These are phyloP conservation scores for Pichia cabralensis DNA, from an alignment of 805 yeast genomes.

Conservation along the genomic window DNA sequence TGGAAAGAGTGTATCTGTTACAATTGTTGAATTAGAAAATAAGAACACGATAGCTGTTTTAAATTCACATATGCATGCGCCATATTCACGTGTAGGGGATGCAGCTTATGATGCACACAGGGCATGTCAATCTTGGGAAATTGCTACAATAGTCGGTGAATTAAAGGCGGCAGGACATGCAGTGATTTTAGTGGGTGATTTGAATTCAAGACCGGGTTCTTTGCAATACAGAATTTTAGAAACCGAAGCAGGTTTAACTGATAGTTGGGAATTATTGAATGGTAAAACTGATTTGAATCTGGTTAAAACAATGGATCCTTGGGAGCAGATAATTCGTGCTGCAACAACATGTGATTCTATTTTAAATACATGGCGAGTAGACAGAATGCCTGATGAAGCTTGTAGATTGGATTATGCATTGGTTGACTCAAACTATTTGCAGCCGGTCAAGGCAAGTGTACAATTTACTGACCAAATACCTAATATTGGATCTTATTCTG, in stretches of 20 bases:
- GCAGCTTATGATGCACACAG: constrained; percentile 86
- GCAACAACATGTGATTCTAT: constrained; percentile 88
- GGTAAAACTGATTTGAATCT: constrained; percentile 35
- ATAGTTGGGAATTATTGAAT: constrained; percentile 71
- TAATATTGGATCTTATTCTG: constrained; percentile 70
- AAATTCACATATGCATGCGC: constrained; percentile 97
- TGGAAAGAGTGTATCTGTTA: constrained; percentile 80
- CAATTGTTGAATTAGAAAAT: constrained; percentile 47
- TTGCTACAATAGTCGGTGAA: constrained; percentile 53
- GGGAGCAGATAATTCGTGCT: constrained; percentile 56
- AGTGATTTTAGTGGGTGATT: constrained; percentile 85
- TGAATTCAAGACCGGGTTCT: constrained; percentile 82
- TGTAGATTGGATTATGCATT: constrained; percentile 87
- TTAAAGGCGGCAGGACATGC: constrained; percentile 70
- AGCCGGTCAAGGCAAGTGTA: constrained; percentile 55
- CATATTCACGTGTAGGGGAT: constrained; percentile 74
- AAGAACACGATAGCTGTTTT: constrained; percentile 56
- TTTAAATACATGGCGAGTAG: constrained; percentile 76
- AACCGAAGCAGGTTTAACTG: constrained; percentile 55
- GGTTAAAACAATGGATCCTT: constrained; percentile 38
- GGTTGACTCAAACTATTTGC: constrained; percentile 46
- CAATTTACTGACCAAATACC: constrained; percentile 63
- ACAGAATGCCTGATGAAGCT: constrained; percentile 53
- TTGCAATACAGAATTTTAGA: constrained; percentile 71
- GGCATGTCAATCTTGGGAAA: constrained; percentile 95